These are phyloP conservation scores for Quercus phellos DNA, from an alignment of 331 rosid species.

Conservation along the genomic window DNA sequence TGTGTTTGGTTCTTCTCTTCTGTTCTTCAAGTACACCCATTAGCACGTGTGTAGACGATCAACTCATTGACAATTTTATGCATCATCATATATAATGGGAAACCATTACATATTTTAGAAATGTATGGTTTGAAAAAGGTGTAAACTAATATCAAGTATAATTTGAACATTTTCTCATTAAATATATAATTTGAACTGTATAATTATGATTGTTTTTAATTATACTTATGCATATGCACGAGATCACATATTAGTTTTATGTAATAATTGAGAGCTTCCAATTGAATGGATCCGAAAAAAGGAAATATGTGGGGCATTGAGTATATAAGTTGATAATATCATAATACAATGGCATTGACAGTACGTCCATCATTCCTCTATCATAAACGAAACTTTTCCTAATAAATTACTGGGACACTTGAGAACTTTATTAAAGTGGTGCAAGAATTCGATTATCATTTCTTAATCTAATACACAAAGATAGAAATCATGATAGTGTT, in stretches of 20 bases:
- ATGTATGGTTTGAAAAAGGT: too few species aligned
- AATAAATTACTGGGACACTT: conserved; percentile 36
- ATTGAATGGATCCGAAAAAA: conserved; percentile 28
- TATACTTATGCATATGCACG: too few species aligned
- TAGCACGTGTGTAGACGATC: too few species aligned
- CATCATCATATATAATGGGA: too few species aligned
- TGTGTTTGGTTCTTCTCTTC: too few species aligned
- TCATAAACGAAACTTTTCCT: conserved; percentile 37
- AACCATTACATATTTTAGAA: too few species aligned
- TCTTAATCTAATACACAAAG: conserved; percentile 28
- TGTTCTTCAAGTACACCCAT: too few species aligned
- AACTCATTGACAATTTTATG: too few species aligned
- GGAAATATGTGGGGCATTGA: conserved; percentile 26
- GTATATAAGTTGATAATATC: conserved; percentile 19
- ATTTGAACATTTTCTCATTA: background rate
- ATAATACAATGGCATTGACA: conserved; percentile 22
- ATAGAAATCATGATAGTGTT: conserved; percentile 55
- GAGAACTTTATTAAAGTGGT: conserved; percentile 40
- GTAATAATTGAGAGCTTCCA: background rate
- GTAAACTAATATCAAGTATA: background rate
- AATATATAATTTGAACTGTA: too few species aligned
- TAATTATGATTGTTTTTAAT: too few species aligned
- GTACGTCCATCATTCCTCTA: conserved; percentile 42
- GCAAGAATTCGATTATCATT: conserved; percentile 27
- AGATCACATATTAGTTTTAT: too few species aligned